Evolutionary conservation across 768 basidiomycete species (phyloP).

Genomic region (Auricularia sp.): DNA sequence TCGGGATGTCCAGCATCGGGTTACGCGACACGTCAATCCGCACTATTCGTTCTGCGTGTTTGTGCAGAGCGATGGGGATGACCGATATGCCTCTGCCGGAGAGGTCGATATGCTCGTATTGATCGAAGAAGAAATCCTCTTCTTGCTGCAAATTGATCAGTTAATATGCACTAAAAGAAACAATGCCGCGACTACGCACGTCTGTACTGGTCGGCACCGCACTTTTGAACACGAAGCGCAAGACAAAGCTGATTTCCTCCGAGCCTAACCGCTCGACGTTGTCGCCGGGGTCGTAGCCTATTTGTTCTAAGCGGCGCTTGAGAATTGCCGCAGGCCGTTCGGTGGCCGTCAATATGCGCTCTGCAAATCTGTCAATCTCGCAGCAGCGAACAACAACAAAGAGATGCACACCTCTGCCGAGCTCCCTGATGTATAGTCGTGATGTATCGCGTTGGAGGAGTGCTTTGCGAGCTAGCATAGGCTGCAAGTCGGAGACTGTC

Average conservation of each 20-base stretch:
- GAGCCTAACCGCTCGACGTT: constrained; percentile 65
- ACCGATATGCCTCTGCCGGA: constrained; percentile 71
- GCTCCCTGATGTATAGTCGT: constrained; percentile 62
- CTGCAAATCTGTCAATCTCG: constrained; percentile 30
- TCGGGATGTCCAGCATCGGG: constrained; percentile 90
- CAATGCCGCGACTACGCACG: constrained; percentile 26
- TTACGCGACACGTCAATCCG: constrained; percentile 86
- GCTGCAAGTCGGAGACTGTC: constrained; percentile 59
- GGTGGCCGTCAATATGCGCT: constrained; percentile 69
- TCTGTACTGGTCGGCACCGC: constrained; percentile 52
- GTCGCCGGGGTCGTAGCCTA: constrained; percentile 79
- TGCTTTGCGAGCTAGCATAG: constrained; percentile 50
- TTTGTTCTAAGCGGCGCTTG: constrained; percentile 72
- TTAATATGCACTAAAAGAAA: background rate
- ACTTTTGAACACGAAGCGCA: constrained; percentile 85
- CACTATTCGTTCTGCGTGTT: constrained; percentile 73
- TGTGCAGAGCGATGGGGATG: constrained; percentile 79
- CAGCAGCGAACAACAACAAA: background rate
- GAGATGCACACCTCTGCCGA: constrained; percentile 52
- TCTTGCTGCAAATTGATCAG: constrained; percentile 35
- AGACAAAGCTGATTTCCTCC: constrained; percentile 73
- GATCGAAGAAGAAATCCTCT: constrained; percentile 60
- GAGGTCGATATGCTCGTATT: constrained; percentile 74
- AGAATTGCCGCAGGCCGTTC: constrained; percentile 84
- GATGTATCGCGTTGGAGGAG: constrained; percentile 41